Evolutionary conservation across 441 rosid genomes (phyloP), one percentile per base, ranked within the genome.

Genomic region (Corymbia calophylla): DNA sequence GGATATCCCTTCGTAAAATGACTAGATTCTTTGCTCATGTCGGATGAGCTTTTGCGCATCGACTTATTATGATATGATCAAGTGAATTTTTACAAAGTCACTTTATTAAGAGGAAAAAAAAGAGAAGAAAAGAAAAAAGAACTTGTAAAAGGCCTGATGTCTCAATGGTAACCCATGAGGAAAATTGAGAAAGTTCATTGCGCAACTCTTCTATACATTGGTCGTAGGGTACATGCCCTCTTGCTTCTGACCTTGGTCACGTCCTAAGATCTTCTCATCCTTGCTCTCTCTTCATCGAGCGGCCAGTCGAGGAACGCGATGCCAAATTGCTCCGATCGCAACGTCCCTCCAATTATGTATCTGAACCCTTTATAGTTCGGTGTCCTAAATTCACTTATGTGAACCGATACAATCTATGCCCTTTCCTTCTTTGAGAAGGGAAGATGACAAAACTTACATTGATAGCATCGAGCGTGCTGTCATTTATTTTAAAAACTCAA

Each of bases 221-320:
- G 44, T 39, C 44, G 9, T 27, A 23, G 0, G 62, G 62, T 56
- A 56, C 1, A 23, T 56, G 13, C 62, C 62, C 62, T 56, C 29
- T 56, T 56, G 62, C 62, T 56, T 56, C 62, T 23, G 0, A 56
- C 6, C 62, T 27, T 56, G 62, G 62, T 56, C 29, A 56, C 62
- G 62, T 56, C 60, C 62, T 56, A 4, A 56, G 9, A 56, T 56
- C 27, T 56, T 56, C 60, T 56, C 60, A 55, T 55, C 62, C 29
- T 56, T 9, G 23, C 62, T 56, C 29, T 56, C 62, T 56, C 29
- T 56, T 56, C 62, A 56, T 23, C 7, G 62, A 56, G 6, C 62
- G 23, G 23, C 62, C 3, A 12, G 23, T 56, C 0, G 62, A 56
- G 62, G 62, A 56, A 56, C 29, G 62, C 0, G 0, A 0, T 0